phyloP scores from a whole-genome alignment of 2,329 filamentous ascomycete genomes.

The Acrodontium crateriforme region DNA sequence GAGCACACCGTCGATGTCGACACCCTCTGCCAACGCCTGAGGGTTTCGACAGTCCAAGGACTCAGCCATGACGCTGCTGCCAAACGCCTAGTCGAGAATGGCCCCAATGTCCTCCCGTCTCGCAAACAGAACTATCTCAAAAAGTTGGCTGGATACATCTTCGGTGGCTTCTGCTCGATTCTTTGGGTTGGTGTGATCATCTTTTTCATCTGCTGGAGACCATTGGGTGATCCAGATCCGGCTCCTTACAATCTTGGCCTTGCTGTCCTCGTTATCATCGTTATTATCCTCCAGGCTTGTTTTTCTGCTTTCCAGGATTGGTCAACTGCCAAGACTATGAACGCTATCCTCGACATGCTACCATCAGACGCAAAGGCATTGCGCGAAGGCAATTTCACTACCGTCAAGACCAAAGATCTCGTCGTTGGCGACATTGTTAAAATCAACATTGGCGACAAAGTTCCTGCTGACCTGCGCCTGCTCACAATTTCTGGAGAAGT shows the following conservation, averaged over 20 bases:
- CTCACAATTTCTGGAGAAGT: constrained; percentile 54
- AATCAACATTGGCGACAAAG: constrained; percentile 58
- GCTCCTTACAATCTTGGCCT: constrained; percentile 56
- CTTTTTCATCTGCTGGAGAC: constrained; percentile 65
- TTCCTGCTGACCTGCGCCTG: constrained; percentile 61
- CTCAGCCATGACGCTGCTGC: constrained; percentile 46
- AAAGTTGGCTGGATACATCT: constrained; percentile 55
- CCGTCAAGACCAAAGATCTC: constrained; percentile 34
- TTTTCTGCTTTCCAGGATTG: constrained; percentile 55
- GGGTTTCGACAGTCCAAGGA: constrained; percentile 42
- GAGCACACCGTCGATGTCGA: constrained; percentile 50
- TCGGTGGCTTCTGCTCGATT: constrained; percentile 62
- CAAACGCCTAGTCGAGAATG: constrained; percentile 44
- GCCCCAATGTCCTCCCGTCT: constrained; percentile 52
- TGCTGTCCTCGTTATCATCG: constrained; percentile 56
- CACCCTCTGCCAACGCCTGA: constrained; percentile 46
- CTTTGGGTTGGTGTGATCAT: constrained; percentile 54
- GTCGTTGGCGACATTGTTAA: constrained; percentile 59
- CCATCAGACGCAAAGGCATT: constrained; percentile 55
- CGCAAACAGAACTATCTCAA: constrained; percentile 47
- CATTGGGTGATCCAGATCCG: constrained; percentile 48
- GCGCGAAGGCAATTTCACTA: constrained; percentile 40
- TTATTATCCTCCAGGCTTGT: constrained; percentile 45
- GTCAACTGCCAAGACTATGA: constrained; percentile 64
- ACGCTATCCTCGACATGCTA: constrained; percentile 67